Evolutionary conservation across 1,284 basidiomycete genomes (phyloP).

Genomic region (Cutaneotrichosporon mucoides): DNA sequence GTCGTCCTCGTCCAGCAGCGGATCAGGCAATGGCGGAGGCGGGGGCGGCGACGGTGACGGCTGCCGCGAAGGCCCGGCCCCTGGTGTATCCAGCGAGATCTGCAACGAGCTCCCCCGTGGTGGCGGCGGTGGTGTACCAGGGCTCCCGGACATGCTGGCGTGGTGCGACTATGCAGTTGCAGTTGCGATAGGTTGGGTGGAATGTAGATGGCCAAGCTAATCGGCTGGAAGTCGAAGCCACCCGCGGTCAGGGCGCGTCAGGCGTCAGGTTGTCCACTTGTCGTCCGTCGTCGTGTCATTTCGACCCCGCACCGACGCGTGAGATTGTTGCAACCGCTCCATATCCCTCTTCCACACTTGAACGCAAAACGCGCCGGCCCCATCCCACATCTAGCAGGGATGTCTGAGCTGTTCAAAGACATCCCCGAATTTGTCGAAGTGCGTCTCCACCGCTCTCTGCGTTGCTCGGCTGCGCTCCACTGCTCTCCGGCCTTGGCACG

Average conservation of each 20-base stretch:
- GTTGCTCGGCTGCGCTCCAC: too few species aligned
- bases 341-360: not conserved
- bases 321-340: not conserved
- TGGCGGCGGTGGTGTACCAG: not conserved
- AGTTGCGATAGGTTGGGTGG: not conserved
- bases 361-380: too few species aligned
- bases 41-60: constrained; percentile 1
- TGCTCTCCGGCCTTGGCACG: too few species aligned
- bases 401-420: constrained; percentile 57
- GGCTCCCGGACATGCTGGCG: not conserved
- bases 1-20: constrained; percentile 27
- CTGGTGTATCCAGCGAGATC: constrained; percentile 12
- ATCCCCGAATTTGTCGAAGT: constrained; percentile 70
- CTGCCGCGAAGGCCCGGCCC: constrained; percentile 10
- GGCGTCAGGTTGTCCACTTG: not conserved
- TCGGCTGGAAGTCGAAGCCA: too few species aligned
- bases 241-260: too few species aligned
- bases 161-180: not conserved
- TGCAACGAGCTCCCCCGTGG: constrained; percentile 5
- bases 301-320: too few species aligned
- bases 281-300: too few species aligned
- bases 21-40: constrained; percentile 15
- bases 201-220: not conserved
- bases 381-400: constrained; percentile 20
- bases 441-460: constrained; percentile 15